Base-by-base conservation (phyloP, 2,329 filamentous ascomycete genomes). In the Colletotrichum nymphaeae region DNA sequence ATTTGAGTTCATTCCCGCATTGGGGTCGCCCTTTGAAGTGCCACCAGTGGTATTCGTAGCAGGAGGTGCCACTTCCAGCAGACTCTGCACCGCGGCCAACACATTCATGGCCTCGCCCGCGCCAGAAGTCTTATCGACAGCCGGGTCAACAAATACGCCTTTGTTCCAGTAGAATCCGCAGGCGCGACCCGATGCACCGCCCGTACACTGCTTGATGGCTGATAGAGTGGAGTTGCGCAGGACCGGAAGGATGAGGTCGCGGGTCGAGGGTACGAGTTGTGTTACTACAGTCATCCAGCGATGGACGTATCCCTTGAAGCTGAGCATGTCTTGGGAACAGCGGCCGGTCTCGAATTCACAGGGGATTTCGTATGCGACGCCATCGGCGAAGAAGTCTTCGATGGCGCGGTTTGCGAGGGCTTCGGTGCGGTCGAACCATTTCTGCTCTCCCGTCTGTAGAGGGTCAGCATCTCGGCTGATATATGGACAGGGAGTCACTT, bases 321-420 rank as follows among this genome's bases (percentile, higher is more conserved):
- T 89, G 71, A 90, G 83, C 86, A 95, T 93, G 77, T 96, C 94
- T 58, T 88, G 86, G 70, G 92, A 91, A 84, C 94, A 96, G 30
- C 83, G 87, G 22, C 79, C 82, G 1, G 86, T 82, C 24, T 80
- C 77, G 35, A 78, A 77, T 76, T 95, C 93, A 82, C 94, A 96
- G 11, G 90, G 85, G 2, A 88, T 81, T 80, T 95, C 93, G 60
- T 84, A 89, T 77, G 93, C 90, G 75, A 91, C 84, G 56, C 86
- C 86, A 35, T 88, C 80, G 49, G 84, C 84, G 82, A 88, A 88
- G 79, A 88, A 89, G 74, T 84, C 79, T 12, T 81, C 77, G n/a
- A 86, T 66, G 24, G 86, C 83, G 3, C 84, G 85, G 16, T 86
- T 83, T 1, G 91, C 77, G 9, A 93, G 85, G 11, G 84, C 84